Evolutionary conservation across 1,284 basidiomycete genomes (phyloP), one percentile per base, ranked within the genome.

Genomic region (Austropuccinia psidii): DNA sequence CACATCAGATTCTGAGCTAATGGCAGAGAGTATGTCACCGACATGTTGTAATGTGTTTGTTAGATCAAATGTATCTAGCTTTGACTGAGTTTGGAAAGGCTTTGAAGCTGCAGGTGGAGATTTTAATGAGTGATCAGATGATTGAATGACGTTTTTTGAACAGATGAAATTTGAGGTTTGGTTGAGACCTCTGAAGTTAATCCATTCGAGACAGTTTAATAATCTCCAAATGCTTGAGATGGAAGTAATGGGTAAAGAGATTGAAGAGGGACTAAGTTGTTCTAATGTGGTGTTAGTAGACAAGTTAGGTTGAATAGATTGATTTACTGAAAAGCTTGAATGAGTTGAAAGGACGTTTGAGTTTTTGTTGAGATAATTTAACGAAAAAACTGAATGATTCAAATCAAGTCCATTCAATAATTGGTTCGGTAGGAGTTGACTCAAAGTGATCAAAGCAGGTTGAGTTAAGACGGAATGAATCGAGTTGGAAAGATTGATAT

Each of bases 201-300:
- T 70, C 67, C 67, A 70, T 60, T 70, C 67, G 1, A 70, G 43
- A 50, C 67, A 70, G 29, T 58, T 70, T 15, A 70, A 50, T 29
- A 70, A 41, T 49, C 67, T 57, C 55, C 67, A 70, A 31, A 70
- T 70, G 24, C 67, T 70, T 49, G 67, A 70, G 55, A 70, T 70
- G 6, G 67, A 70, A 27, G 67, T 70, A 55, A 70, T 70, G 1
- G 67, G 67, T 50, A 70, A 45, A 45, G 67, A 39, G 67, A 70
- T 70, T 29, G 67, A 70, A 17, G 67, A 70, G 45, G 67, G 54
- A 21, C 67, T 70, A n/a, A 70, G 55, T 50, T 70, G 67, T 70
- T 70, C 55, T 29, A 70, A 58, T 17, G 67, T 70, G n/a, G n/a
- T n/a, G n/a, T n/a, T n/a, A 24, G 67, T 60, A 31, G 67, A 41